Conservation (phyloP, 345 rosid genomes). For the Garcia nutans region DNA sequence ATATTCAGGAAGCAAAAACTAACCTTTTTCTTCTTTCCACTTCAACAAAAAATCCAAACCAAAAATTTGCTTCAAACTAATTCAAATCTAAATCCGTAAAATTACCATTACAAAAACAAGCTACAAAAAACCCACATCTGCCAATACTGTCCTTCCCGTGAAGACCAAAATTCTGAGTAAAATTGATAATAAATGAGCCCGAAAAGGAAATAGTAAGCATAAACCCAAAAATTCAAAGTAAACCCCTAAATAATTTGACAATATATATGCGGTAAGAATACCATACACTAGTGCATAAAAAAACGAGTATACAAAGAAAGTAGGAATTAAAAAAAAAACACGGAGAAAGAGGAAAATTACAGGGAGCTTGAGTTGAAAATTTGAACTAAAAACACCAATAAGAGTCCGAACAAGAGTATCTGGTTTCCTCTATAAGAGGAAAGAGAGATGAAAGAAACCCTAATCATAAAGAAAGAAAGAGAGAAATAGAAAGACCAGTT, state of each 20-base stretch:
- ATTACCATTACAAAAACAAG: slow-evolving; percentile 3
- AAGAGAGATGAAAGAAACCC: neutral
- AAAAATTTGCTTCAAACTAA: slow-evolving; percentile 4
- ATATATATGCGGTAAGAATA: neutral
- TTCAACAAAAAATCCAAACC: slow-evolving; percentile 7
- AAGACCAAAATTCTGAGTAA: neutral
- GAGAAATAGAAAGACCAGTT: neutral
- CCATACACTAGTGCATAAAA: neutral
- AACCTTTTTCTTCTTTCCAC: neutral
- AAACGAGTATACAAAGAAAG: neutral
- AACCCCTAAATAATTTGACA: neutral
- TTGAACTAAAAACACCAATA: too few relatives aligned
- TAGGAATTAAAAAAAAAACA: neutral
- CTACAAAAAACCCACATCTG: slow-evolving; percentile 14
- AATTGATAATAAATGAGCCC: neutral
- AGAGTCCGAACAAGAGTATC: neutral
- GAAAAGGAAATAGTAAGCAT: neutral
- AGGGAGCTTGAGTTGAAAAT: neutral
- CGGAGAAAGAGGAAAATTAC: neutral
- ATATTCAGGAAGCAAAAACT: neutral
- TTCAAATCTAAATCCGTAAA: slow-evolving; percentile 4
- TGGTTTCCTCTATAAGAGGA: neutral
- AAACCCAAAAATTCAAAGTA: neutral
- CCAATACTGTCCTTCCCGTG: neutral
- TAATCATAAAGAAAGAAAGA: neutral